Conservation (phyloP, 2,329 filamentous ascomycete genomes). For the Dryadomyces quercivorus region DNA sequence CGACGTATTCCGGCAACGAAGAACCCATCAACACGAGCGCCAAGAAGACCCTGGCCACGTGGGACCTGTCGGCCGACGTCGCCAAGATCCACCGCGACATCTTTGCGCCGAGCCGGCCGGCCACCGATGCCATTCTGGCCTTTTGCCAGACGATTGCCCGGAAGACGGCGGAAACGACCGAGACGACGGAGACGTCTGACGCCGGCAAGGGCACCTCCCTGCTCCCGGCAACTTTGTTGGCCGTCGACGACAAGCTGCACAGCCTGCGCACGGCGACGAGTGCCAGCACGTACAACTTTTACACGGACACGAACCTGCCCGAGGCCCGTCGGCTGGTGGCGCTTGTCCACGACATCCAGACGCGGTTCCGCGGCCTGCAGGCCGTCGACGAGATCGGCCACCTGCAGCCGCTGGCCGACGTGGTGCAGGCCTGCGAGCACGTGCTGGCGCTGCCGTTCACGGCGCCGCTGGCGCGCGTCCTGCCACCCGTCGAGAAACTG, state of each 20-base stretch:
- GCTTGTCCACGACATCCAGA: slow-evolving; percentile 56
- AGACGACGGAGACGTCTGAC: no score
- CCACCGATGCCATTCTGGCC: slow-evolving; percentile 28
- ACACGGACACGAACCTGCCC: slow-evolving; percentile 63
- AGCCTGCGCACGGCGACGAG: slow-evolving; percentile 16
- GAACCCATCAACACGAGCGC: slow-evolving; percentile 13
- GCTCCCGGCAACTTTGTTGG: slow-evolving; percentile 53
- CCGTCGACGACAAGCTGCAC: slow-evolving; percentile 47
- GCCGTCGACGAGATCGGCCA: slow-evolving; percentile 52
- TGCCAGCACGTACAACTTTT: slow-evolving; percentile 64
- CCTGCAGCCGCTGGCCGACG: slow-evolving; percentile 68
- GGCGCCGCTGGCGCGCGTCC: slow-evolving; percentile 75
- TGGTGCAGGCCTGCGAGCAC: slow-evolving; percentile 61
- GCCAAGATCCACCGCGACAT: slow-evolving; percentile 47
- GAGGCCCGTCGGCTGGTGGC: slow-evolving; percentile 64
- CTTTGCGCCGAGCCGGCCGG: slow-evolving; percentile 30
- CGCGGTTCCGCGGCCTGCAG: slow-evolving; percentile 62
- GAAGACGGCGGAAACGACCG: slow-evolving; percentile 18
- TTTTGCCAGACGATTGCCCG: slow-evolving; percentile 32
- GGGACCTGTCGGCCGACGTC: slow-evolving; percentile 46
- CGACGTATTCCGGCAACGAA: slow-evolving; percentile 49
- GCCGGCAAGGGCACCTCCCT: slow-evolving; percentile 41
- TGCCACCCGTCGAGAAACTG: slow-evolving; percentile 79
- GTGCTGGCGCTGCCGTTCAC: slow-evolving; percentile 64
- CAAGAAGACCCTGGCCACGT: slow-evolving; percentile 24